Percentiles rank a stretch among this genome's conserved stretches.
Evolutionary conservation across 164 flowering plant genomes (phyloP).

Genomic region (Amborella trichopoda): DNA sequence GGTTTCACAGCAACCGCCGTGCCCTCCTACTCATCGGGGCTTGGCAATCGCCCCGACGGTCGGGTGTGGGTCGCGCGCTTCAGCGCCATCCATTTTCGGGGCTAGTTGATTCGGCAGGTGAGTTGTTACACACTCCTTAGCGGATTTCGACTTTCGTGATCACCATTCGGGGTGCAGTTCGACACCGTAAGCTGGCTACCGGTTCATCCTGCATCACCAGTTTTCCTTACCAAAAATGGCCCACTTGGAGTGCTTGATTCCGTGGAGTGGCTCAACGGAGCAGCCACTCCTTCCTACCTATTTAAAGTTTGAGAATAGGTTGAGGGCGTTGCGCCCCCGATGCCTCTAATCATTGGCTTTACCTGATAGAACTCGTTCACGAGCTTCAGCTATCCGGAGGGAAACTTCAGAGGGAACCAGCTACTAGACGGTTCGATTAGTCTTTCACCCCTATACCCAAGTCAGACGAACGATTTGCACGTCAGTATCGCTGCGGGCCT

Average conservation of each 20-base stretch:
- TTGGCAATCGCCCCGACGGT: too few relatives aligned
- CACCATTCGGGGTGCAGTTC: constrained; percentile 2
- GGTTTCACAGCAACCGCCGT: constrained; percentile 5
- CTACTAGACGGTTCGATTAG: too few relatives aligned
- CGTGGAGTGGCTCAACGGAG: neutral
- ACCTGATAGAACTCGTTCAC: constrained; percentile 13
- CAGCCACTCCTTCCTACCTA: constrained; percentile 1
- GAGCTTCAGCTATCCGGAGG: too few relatives aligned
- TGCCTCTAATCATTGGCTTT: constrained; percentile 13
- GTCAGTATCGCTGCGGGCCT: too few relatives aligned
- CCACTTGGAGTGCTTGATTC: constrained; percentile 9
- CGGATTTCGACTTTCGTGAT: constrained; percentile 22
- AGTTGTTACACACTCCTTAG: constrained; percentile 30
- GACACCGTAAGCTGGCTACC: constrained; percentile 3
- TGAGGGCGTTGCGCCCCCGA: constrained; percentile 6
- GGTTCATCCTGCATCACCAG: constrained; percentile 6
- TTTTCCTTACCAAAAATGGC: constrained; percentile 7
- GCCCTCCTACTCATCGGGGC: too few relatives aligned
- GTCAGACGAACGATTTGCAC: too few relatives aligned
- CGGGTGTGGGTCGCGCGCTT: constrained; percentile 24
- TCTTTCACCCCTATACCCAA: too few relatives aligned
- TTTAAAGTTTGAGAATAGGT: constrained; percentile 4
- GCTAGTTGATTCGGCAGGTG: constrained; percentile 39
- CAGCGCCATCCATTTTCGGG: constrained; percentile 29
- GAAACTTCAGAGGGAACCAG: too few relatives aligned